Base-by-base conservation (phyloP, 768 basidiomycete species). In the Tricholoma sp. region DNA sequence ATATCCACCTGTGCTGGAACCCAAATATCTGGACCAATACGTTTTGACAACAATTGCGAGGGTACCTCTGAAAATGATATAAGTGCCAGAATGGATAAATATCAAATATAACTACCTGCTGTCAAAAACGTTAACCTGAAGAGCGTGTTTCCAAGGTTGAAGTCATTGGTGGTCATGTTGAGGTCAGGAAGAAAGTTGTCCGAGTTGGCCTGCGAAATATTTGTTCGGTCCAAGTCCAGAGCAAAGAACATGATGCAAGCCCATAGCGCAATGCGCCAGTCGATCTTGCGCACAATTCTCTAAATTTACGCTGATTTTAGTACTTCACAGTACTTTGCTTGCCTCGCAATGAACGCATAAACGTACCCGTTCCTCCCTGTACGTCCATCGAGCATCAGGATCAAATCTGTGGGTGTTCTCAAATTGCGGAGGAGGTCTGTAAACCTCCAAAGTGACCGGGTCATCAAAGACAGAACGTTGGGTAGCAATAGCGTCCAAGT, bases 171-270 rank as follows among this genome's bases (percentile, higher is more conserved):
- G 17, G 79, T 86, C 58, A 89, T 70, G 2, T 73, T 65, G 7
- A 88, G 74, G 61, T 88, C 85, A 2, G 70, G 57, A n/a, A 88
- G 69, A 61, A 89, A 81, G 66, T 85, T 87, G 67, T 88, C 86
- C 1, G 84, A 78, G 58, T 86, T 86, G 32, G 87, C 86, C 65
- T 84, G 83, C 0, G 79, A 77, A 32, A 88, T 73, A 64, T 87
- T 88, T 50, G 72, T 74, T 28, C 86, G 72, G 62, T 85, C 85
- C 50, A 84, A 61, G 59, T 84, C 81, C 31, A 86, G 68, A 18
- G 75, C 70, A 59, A 84, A 83, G 70, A 88, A 87, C 83, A 85
- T 86, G 59, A 83, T 69, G 50, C 70, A 76, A 3, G 83, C 80
- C 82, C 81, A 84, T 4, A 82, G 61, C 72, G 83, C 80, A 60